Evolutionary conservation across 768 basidiomycete species (phyloP).

Genomic region (Macrolepiota dolichaula): DNA sequence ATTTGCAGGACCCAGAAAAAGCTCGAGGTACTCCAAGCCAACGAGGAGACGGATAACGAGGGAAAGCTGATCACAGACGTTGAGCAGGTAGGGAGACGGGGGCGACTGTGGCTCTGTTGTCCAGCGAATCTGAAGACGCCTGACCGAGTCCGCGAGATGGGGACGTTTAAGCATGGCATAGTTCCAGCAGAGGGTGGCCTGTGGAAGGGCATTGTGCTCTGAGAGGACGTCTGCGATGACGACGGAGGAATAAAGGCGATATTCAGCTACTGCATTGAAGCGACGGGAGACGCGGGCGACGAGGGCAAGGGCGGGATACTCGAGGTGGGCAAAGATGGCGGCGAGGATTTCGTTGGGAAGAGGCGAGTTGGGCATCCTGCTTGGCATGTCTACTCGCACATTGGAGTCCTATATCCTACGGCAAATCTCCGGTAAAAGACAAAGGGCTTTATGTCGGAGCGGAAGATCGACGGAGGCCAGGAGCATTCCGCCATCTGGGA

Average conservation of each 20-base stretch:
- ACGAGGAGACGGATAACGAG: slow-evolving; percentile 31
- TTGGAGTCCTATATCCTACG: slow-evolving; percentile 28
- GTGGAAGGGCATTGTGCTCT: slow-evolving; percentile 34
- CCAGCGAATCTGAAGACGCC: slow-evolving; percentile 54
- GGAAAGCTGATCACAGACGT: slow-evolving; percentile 37
- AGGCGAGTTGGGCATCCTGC: slow-evolving; percentile 17
- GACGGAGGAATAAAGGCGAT: slow-evolving; percentile 53
- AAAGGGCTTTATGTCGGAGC: slow-evolving; percentile 32
- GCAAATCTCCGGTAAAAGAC: slow-evolving; percentile 32
- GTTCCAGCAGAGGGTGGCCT: slow-evolving; percentile 48
- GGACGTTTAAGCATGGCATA: slow-evolving; percentile 42
- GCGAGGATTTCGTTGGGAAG: slow-evolving; percentile 58
- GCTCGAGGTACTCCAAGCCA: slow-evolving; percentile 52
- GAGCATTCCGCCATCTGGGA: slow-evolving; percentile 2
- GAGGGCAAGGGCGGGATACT: slow-evolving; percentile 33
- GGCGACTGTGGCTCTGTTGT: slow-evolving; percentile 34
- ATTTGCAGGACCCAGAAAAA: slow-evolving; percentile 48
- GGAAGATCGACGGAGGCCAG: slow-evolving; percentile 35
- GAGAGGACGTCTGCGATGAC: slow-evolving; percentile 45
- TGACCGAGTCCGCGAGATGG: slow-evolving; percentile 43
- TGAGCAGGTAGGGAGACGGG: slow-evolving; percentile 26
- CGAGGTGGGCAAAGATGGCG: slow-evolving; percentile 41
- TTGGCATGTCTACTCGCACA: slow-evolving; percentile 5
- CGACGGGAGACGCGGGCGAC: slow-evolving; percentile 43
- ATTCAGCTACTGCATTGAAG: slow-evolving; percentile 54